Evolutionary conservation across 2,329 filamentous ascomycete genomes (phyloP).

Genomic region (Davidsoniella australis): DNA sequence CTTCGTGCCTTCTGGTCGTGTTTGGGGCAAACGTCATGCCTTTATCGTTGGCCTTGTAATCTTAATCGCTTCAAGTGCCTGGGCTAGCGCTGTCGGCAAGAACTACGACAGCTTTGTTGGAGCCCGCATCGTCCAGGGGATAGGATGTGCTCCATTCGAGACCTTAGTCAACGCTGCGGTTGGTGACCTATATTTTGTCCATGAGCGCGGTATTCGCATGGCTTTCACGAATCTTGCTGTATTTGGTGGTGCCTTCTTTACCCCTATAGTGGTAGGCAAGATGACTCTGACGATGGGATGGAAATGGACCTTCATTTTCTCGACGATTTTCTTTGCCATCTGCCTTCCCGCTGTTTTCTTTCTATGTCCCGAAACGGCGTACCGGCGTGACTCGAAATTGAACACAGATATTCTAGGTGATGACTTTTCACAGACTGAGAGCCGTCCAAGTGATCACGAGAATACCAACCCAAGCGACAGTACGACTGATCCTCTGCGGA

Average conservation of each 20-base stretch:
- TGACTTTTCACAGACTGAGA: constrained; percentile 14
- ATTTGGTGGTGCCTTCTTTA: constrained; percentile 43
- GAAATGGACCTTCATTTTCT: constrained; percentile 76
- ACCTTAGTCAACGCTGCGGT: constrained; percentile 76
- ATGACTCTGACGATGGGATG: constrained; percentile 64
- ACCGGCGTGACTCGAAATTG: constrained; percentile 36
- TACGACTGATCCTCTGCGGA: too few relatives aligned
- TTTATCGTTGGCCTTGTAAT: constrained; percentile 65
- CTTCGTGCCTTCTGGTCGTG: constrained; percentile 70
- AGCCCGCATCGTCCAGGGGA: constrained; percentile 69
- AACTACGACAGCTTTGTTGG: constrained; percentile 59
- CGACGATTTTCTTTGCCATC: constrained; percentile 63
- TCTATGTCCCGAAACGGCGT: constrained; percentile 75
- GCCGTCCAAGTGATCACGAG: not conserved
- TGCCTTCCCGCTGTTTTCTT: constrained; percentile 57
- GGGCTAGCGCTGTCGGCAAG: constrained; percentile 53
- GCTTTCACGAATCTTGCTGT: constrained; percentile 49
- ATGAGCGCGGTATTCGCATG: constrained; percentile 72
- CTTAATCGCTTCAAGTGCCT: constrained; percentile 56
- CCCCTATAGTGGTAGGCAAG: constrained; percentile 79
- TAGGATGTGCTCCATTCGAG: constrained; percentile 78
- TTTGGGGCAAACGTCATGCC: constrained; percentile 85
- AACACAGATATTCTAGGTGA: constrained; percentile 49
- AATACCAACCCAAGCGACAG: not conserved
- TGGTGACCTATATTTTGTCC: constrained; percentile 81